Base-by-base conservation (phyloP, 1,139 yeast species). In the Geotrichum aggregatum region DNA sequence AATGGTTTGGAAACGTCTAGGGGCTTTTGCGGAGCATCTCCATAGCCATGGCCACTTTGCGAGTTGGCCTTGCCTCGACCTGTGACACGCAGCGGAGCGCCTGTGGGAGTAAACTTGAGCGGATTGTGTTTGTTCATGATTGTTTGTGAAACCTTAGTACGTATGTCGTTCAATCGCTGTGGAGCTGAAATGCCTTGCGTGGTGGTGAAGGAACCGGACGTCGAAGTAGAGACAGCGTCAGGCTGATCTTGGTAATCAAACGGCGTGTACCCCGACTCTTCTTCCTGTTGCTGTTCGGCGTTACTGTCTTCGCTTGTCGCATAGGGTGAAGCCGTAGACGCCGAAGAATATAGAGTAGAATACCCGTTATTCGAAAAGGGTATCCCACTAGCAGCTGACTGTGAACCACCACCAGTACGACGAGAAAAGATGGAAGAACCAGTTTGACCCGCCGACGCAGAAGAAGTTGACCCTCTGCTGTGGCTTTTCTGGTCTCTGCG, bases 1-100 rank as follows among this genome's bases (percentile, higher is more conserved):
- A 49, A 48, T 1, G 56, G 50, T 34, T 45, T 36, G 13, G 56
- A 21, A 6, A 56, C 56, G 42, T 56, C 52, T 14, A 43, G 35
- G 18, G 47, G 30, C 16, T 30, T 18, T 19, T 13, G 7, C 8
- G 40, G n/a, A n/a, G n/a, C n/a, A n/a, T n/a, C 24, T 10, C 22
- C 36, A 22, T 10, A 4, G 43, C 22, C 10, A 28, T 39, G 18
- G 16, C 33, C 10, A n/a, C n/a, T n/a, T n/a, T n/a, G n/a, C n/a
- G n/a, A n/a, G n/a, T n/a, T n/a, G 21, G 41, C 16, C 34, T n/a
- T 35, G n/a, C n/a, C 34, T 3, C 18, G 24, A n/a, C 33, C 21
- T 11, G 8, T n/a, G 36, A n/a, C n/a, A n/a, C n/a, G n/a, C n/a
- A n/a, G 14, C 22, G 11, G 36, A 28, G 22, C 34, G n/a, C 14